Conservation (phyloP, 2,329 filamentous ascomycete species). For the Beauveria varroae region DNA sequence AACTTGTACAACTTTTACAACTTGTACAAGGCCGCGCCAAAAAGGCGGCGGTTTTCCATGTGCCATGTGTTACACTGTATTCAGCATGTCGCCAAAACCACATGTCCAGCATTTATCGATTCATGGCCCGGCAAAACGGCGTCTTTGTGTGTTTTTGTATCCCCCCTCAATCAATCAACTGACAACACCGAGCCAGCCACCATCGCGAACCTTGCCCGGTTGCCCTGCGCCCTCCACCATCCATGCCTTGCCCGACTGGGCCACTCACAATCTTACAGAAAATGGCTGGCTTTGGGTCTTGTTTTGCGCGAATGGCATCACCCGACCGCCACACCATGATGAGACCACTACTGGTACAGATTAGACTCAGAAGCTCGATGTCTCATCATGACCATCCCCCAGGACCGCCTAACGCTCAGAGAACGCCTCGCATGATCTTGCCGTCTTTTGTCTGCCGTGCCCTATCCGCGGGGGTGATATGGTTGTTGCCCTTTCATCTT, state of each 20-base stretch:
- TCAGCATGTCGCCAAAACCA: too few species aligned
- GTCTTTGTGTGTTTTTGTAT: too few species aligned
- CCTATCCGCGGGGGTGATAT: not conserved
- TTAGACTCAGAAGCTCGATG: not conserved
- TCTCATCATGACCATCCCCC: not conserved
- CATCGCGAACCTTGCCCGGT: not conserved
- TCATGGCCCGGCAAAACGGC: too few species aligned
- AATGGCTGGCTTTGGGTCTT: not conserved
- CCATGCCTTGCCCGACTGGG: not conserved
- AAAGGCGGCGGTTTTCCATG: too few species aligned
- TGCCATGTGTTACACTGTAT: too few species aligned
- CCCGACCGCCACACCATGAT: not conserved
- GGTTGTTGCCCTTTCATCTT: too few species aligned
- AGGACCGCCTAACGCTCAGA: not conserved
- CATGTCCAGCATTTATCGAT: too few species aligned
- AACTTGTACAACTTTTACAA: not conserved
- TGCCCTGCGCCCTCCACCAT: not conserved
- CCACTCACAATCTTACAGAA: not conserved
- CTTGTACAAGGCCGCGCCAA: not conserved
- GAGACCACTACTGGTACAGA: not conserved
- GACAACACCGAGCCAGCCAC: not conserved
- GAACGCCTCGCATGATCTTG: not conserved
- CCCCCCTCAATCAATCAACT: too few species aligned
- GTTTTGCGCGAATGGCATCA: not conserved
- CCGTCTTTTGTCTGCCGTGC: not conserved